These are phyloP conservation scores for Porpolomopsis calyptriformis DNA, from an alignment of 768 basidiomycete species.

Conservation along the genomic window DNA sequence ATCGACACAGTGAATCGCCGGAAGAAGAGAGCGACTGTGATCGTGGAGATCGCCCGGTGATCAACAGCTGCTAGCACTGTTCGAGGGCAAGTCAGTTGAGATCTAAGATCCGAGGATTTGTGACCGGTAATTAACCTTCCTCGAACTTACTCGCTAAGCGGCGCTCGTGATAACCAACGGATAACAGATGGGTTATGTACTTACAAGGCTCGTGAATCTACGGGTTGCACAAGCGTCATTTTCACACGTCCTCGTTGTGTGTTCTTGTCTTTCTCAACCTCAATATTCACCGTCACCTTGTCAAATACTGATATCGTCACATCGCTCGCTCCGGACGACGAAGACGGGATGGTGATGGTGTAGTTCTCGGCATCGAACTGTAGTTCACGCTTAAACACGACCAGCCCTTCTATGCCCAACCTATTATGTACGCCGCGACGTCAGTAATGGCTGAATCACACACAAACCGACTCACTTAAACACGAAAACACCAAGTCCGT, in stretches of 20 bases:
- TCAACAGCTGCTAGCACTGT: too few relatives aligned
- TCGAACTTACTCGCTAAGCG: too few relatives aligned
- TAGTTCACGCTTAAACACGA: slow-evolving; percentile 86
- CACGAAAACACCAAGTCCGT: slow-evolving; percentile 94
- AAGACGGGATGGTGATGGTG: slow-evolving; percentile 57
- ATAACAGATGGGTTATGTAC: too few relatives aligned
- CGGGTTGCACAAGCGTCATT: slow-evolving; percentile 63
- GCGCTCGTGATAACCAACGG: too few relatives aligned
- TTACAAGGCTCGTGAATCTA: slow-evolving; percentile 41
- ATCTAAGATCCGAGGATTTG: too few relatives aligned
- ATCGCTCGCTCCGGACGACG: slow-evolving; percentile 22
- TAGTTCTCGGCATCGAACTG: slow-evolving; percentile 90
- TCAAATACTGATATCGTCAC: slow-evolving; percentile 82
- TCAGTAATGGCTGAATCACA: not conserved
- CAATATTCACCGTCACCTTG: slow-evolving; percentile 82
- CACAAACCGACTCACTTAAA: slow-evolving; percentile 48
- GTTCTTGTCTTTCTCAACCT: slow-evolving; percentile 90
- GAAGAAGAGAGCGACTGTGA: too few relatives aligned
- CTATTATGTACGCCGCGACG: slow-evolving; percentile 28
- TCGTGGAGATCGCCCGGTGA: too few relatives aligned
- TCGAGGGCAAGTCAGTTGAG: too few relatives aligned
- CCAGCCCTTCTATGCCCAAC: slow-evolving; percentile 86
- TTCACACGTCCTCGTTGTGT: slow-evolving; percentile 85
- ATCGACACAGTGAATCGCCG: too few relatives aligned
- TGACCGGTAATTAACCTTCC: too few relatives aligned